These are phyloP conservation scores for Yamadazyma olivae DNA, from an alignment of 805 yeast genomes.

Conservation along the genomic window DNA sequence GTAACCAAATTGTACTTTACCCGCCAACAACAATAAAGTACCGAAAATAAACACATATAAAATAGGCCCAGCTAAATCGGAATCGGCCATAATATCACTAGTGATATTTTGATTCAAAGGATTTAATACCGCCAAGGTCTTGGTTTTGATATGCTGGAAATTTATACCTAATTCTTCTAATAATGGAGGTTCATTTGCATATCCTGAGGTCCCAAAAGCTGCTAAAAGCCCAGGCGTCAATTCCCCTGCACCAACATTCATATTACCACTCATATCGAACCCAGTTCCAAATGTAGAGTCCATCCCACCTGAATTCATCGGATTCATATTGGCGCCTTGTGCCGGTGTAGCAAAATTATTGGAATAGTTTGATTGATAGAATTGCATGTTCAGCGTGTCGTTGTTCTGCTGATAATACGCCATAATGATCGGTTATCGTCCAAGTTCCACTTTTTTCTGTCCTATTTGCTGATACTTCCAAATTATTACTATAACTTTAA, in stretches of 20 bases:
- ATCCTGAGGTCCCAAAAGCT: slow-evolving; percentile 90
- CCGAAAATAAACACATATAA: slow-evolving; percentile 87
- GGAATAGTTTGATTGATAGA: slow-evolving; percentile 38
- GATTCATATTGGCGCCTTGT: slow-evolving; percentile 11
- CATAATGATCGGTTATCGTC: no score
- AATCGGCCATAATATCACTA: slow-evolving; percentile 75
- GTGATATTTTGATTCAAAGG: slow-evolving; percentile 63
- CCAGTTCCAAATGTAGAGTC: slow-evolving; percentile 28
- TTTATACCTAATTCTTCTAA: slow-evolving; percentile 92
- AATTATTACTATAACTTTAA: no score
- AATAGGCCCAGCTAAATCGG: slow-evolving; percentile 94
- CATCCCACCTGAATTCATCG: slow-evolving; percentile 6
- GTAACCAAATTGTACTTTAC: slow-evolving; percentile 95
- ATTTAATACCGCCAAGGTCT: slow-evolving; percentile 82
- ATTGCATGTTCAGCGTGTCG: slow-evolving; percentile 36
- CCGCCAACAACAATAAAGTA: slow-evolving; percentile 73
- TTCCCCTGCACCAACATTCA: slow-evolving; percentile 43
- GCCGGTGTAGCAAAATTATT: slow-evolving; percentile 13
- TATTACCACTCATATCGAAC: slow-evolving; percentile 38
- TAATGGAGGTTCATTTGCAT: slow-evolving; percentile 91
- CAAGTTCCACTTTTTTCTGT: no score
- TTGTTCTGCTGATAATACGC: slow-evolving; percentile 35
- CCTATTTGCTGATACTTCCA: neutral
- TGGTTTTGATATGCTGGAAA: slow-evolving; percentile 78
- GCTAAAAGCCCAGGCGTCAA: slow-evolving; percentile 79